Evolutionary conservation across 306 rosid species (phyloP).

Genomic region (Medicago truncatula): DNA sequence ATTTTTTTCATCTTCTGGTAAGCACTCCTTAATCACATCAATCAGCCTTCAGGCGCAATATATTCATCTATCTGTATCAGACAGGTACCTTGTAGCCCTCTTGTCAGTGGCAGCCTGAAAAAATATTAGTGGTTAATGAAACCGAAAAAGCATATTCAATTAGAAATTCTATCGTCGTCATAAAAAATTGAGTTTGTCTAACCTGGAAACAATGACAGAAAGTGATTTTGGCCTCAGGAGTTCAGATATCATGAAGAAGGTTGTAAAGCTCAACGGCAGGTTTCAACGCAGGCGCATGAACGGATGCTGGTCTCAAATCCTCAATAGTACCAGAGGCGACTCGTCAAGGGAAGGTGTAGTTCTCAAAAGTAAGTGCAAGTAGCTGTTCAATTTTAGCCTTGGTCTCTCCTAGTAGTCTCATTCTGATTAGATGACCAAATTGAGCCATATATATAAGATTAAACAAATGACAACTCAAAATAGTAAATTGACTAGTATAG

Average conservation of each 20-base stretch:
- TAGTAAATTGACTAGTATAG: constrained; percentile 3
- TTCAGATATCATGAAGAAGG: constrained; percentile 87
- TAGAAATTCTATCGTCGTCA: constrained; percentile 12
- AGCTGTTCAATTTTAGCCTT: constrained; percentile 89
- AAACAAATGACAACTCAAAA: constrained; percentile 26
- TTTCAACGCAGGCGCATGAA: constrained; percentile 80
- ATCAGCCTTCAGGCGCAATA: constrained; percentile 66
- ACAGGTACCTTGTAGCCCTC: constrained; percentile 82
- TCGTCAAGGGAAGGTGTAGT: constrained; percentile 93
- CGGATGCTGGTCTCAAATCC: constrained; percentile 75
- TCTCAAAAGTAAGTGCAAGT: constrained; percentile 78
- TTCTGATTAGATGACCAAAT: constrained; percentile 57
- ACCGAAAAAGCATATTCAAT: constrained; percentile 29
- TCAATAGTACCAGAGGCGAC: constrained; percentile 77
- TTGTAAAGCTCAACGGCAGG: constrained; percentile 91
- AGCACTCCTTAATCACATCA: constrained; percentile 71
- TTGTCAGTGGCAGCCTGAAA: constrained; percentile 88
- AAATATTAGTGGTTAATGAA: constrained; percentile 40
- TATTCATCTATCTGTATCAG: constrained; percentile 96
- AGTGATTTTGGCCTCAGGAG: constrained; percentile 92
- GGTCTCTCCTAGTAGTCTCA: constrained; percentile 92
- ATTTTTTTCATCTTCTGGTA: constrained; percentile 86
- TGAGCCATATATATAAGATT: too few relatives aligned
- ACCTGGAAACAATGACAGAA: constrained; percentile 98
- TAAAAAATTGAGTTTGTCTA: constrained; percentile 38